Evolutionary conservation across 257 asterid species (phyloP).

Genomic region (Coffea canephora): DNA sequence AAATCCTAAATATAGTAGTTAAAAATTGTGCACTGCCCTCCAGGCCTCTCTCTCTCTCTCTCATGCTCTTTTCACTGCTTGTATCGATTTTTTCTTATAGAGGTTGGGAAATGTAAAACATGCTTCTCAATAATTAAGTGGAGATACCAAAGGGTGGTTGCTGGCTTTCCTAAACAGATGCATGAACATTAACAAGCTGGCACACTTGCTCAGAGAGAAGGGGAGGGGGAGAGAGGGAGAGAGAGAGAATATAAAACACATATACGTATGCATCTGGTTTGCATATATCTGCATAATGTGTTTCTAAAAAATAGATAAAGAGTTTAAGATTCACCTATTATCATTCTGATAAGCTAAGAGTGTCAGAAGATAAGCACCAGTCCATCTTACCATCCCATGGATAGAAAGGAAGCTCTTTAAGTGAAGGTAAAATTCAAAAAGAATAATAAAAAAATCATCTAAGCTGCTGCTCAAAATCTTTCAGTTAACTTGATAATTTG

Average conservation of each 20-base stretch:
- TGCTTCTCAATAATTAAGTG: constrained; percentile 35
- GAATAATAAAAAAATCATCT: neutral
- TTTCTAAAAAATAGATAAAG: neutral
- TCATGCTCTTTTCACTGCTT: constrained; percentile 21
- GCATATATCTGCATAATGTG: no score
- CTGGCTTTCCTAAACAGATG: constrained; percentile 25
- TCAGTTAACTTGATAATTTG: neutral
- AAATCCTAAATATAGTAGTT: neutral
- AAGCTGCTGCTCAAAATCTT: neutral
- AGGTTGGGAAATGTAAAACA: constrained; percentile 57
- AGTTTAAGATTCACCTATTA: neutral
- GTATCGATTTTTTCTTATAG: constrained; percentile 8
- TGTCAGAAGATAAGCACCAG: no score
- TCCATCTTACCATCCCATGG: no score
- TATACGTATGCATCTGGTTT: neutral
- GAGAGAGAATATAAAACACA: no score
- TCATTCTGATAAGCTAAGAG: neutral
- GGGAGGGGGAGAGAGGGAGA: no score
- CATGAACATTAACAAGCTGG: neutral
- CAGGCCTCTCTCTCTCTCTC: neutral
- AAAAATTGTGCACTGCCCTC: neutral
- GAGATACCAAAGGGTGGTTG: constrained; percentile 15
- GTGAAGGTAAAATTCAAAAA: neutral
- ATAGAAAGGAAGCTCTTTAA: neutral
- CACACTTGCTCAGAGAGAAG: neutral